Base-by-base conservation (phyloP, 2,329 filamentous ascomycete species). In the Allantophomopsis lycopodina region DNA sequence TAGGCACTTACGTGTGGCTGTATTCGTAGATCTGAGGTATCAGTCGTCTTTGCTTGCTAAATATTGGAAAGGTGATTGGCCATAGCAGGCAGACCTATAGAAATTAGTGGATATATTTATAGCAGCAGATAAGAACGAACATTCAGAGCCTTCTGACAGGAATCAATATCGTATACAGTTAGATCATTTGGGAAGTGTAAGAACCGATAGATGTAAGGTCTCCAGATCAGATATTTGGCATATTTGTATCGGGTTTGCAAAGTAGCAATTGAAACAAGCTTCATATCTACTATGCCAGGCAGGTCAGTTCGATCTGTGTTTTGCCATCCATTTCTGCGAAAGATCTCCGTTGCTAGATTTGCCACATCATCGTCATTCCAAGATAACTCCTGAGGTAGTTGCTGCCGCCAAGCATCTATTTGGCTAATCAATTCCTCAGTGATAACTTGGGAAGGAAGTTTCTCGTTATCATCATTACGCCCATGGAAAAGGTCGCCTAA, bases 171-270 rank as follows among this genome's bases (percentile, higher is more conserved):
- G 21, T 32, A 18, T n/a, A 14, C 14, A 13, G 37, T 13, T 33
- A 30, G 16, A 8, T 21, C 17, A 12, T 5, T 14, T 33, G 36
- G 40, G 32, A 35, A 38, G 32, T 42, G 40, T 14, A 42, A 31
- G 8, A 38, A 16, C 23, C 36, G 30, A 32, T 42, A 42, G 6
- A 42, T 28, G 21, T 39, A 42, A 12, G 40, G 40, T 28, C 40
- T 21, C 31, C 37, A 42, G 20, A 42, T 35, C 4, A 42, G 14
- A 23, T 42, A 42, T 14, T 42, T 17, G 6, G 40, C 40, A 32
- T 42, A 42, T 16, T 42, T 39, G 28, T 42, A 42, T 12, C 40
- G 31, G 17, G 36, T 42, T 14, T 18, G 28, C 13, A 41, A 23
- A 17, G 32, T 14, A 31, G 36, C 30, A n/a, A 31, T 8, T 31